Conservation (phyloP, 306 rosid species). For the Purshia tridentata region DNA sequence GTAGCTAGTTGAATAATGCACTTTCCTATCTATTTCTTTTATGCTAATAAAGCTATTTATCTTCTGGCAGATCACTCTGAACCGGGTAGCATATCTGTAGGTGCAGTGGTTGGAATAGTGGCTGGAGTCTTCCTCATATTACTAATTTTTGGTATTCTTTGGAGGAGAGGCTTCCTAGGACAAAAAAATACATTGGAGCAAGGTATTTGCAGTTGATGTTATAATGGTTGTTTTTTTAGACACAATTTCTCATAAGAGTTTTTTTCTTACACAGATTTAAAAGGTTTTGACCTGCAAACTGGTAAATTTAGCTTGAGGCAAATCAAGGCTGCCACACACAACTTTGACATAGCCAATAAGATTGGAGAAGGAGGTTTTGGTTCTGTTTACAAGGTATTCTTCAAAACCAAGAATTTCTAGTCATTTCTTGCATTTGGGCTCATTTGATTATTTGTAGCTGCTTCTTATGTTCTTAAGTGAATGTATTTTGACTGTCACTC, state of each 20-base stretch:
- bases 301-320: constrained; percentile 51
- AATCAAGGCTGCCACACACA: constrained; percentile 56
- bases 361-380: constrained; percentile 77
- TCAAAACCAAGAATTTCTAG: not conserved
- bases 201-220: constrained; percentile 24
- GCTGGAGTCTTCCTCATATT: constrained; percentile 25
- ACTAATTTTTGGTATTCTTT: constrained; percentile 26
- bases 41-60: not conserved
- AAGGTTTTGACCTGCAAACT: constrained; percentile 49
- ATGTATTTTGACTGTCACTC: not conserved
- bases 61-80: constrained; percentile 30
- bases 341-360: constrained; percentile 50
- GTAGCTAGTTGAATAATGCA: not conserved
- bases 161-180: constrained; percentile 38
- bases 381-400: constrained; percentile 53
- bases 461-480: not conserved
- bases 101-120: constrained; percentile 44
- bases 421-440: not conserved
- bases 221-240: too few species aligned
- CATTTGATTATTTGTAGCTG: not conserved
- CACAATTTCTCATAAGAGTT: constrained; percentile 6
- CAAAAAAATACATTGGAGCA: constrained; percentile 17
- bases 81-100: constrained; percentile 25
- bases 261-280: constrained; percentile 38
- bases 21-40: not conserved